Conservation (phyloP, 768 basidiomycete species). For the Rickenella mellea region DNA sequence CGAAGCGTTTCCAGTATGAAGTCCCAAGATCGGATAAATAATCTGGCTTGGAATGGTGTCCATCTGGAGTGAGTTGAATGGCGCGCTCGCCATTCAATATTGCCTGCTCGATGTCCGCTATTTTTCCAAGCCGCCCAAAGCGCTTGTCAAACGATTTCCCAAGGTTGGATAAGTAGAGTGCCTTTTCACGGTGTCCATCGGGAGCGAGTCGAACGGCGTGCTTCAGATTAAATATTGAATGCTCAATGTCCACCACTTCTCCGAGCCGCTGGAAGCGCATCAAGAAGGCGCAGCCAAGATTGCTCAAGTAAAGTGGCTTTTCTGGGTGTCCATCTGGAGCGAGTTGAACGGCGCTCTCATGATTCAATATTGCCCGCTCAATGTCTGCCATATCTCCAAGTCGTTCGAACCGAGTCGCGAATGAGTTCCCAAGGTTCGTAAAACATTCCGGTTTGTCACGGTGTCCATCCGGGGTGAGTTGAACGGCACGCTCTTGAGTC, state of each 20-base stretch:
- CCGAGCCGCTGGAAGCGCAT: slow-evolving; percentile 6
- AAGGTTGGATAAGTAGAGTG: slow-evolving; percentile 4
- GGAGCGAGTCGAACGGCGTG: not conserved
- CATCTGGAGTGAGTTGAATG: slow-evolving; percentile 10
- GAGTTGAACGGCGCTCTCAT: slow-evolving; percentile 3
- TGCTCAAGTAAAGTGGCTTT: slow-evolving; percentile 1
- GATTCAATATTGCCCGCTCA: slow-evolving; percentile 3
- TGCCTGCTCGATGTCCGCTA: slow-evolving; percentile 1
- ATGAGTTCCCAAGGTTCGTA: slow-evolving; percentile 6
- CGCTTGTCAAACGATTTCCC: slow-evolving; percentile 1
- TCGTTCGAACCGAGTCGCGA: slow-evolving; percentile 3
- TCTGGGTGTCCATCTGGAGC: slow-evolving; percentile 7
- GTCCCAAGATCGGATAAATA: slow-evolving; percentile 5
- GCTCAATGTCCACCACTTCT: not conserved
- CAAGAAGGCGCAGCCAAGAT: slow-evolving; percentile 4
- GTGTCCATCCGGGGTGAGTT: slow-evolving; percentile 6
- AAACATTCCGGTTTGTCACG: slow-evolving; percentile 4
- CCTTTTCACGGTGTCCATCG: slow-evolving; percentile 5
- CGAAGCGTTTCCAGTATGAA: not conserved
- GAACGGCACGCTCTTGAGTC: not conserved
- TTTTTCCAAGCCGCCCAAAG: slow-evolving; percentile 5
- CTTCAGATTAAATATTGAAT: not conserved
- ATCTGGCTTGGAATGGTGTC: slow-evolving; percentile 4
- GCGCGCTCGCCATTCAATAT: too few relatives aligned
- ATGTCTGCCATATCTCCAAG: slow-evolving; percentile 6